Conservation (phyloP, 2,329 filamentous ascomycete genomes). For the Botryotinia globosa region DNA sequence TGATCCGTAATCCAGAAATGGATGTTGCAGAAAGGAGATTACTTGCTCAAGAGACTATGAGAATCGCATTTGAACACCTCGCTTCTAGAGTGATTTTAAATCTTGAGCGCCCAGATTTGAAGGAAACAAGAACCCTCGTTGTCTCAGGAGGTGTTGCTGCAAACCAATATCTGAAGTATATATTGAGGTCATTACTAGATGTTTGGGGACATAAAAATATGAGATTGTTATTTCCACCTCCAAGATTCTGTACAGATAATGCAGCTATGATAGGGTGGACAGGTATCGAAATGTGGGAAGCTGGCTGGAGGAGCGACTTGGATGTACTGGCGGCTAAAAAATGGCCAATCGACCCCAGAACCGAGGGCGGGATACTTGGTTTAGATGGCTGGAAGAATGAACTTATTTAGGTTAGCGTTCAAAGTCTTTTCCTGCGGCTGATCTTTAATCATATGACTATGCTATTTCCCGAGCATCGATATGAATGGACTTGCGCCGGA, state of each 20-base stretch:
- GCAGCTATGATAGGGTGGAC: slow-evolving; percentile 98
- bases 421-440: not conserved
- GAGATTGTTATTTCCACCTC: slow-evolving; percentile 69
- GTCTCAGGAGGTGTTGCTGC: slow-evolving; percentile 88
- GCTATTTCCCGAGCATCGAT: not conserved
- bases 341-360: slow-evolving; percentile 69
- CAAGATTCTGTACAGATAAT: slow-evolving; percentile 84
- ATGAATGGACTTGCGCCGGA: not conserved
- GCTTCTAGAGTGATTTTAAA: slow-evolving; percentile 70
- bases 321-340: slow-evolving; percentile 59
- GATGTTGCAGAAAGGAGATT: slow-evolving; percentile 58
- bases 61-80: slow-evolving; percentile 83
- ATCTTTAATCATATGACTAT: not conserved
- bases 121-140: slow-evolving; percentile 60
- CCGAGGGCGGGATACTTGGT: slow-evolving; percentile 65
- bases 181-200: slow-evolving; percentile 58
- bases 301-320: slow-evolving; percentile 66
- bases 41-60: slow-evolving; percentile 73
- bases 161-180: slow-evolving; percentile 72
- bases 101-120: slow-evolving; percentile 43
- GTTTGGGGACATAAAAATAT: slow-evolving; percentile 63
- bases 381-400: slow-evolving; percentile 48
- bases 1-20: slow-evolving; percentile 46
- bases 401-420: not conserved
- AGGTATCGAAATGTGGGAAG: slow-evolving; percentile 85